Evolutionary conservation across 2,329 filamentous ascomycete species (phyloP), one percentile per base, ranked within the genome.

Genomic region (Cytospora piceae): DNA sequence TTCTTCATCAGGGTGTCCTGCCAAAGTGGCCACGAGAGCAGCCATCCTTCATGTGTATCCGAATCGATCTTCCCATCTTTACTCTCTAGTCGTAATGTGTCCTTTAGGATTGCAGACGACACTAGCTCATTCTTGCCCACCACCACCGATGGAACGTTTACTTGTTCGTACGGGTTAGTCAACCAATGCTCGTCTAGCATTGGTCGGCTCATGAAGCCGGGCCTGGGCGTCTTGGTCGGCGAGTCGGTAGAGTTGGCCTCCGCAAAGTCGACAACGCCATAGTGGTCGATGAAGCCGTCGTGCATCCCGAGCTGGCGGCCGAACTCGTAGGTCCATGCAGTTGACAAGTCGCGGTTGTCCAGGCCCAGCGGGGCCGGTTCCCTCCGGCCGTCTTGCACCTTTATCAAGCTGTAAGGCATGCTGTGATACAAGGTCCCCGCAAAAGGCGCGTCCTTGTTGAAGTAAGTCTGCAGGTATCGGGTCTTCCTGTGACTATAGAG

Each of bases 301-400:
- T 15, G 31, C 51, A 60, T 56, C 5, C 66, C 66, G 3, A 68
- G 63, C 59, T 68, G 55, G 3, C 63, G 49, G 14, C 63, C 66
- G 12, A 66, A 66, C 17, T 63, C 63, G 22, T 58, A 57, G 8
- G 66, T 59, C 66, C 66, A 68, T 0, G 63, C 60, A 8, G 56
- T 32, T 1, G 66, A 65, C 14, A 68, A 49, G n/a, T 68, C 66
- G 6, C 63, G 52, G 52, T 68, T 66, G 34, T 68, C 66, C 59
- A 68, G 42, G 15, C 66, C 66, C 55, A 66, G 15, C 0, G 66
- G 66, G 4, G 58, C 54, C 5, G 66, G 39, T 27, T 17, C 27
- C 22, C 42, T 61, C 22, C 31, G 27, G 1, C 63, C 63, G 0
- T n/a, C 46, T 12, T 29, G 55, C 1, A 42, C 5, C 22, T n/a